Percentiles rank a stretch among this genome's conserved stretches.
These are phyloP conservation scores for Lepidium africanum DNA, from an alignment of 345 rosid genomes.

Conservation along the genomic window DNA sequence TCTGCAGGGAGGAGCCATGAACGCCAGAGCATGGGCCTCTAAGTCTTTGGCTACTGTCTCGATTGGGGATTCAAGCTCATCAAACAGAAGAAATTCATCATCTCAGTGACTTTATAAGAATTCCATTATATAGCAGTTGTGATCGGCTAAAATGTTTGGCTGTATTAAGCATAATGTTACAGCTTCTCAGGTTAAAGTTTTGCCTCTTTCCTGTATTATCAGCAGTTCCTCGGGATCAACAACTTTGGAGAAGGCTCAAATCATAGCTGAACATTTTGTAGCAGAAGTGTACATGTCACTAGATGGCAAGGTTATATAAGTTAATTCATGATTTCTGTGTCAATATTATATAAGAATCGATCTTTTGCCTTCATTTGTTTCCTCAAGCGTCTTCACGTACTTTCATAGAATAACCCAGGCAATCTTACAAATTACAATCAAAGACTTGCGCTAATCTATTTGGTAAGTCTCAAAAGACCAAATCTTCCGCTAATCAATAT, in stretches of 20 bases:
- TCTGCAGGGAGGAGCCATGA: slow-evolving; percentile 86
- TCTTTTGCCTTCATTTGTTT: background rate
- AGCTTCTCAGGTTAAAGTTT: slow-evolving; percentile 9
- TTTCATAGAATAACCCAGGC: background rate
- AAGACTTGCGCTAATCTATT: background rate
- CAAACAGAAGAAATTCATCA: slow-evolving; percentile 37
- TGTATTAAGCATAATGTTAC: background rate
- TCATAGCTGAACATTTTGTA: slow-evolving; percentile 17
- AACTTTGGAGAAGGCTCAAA: background rate
- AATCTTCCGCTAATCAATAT: slow-evolving; percentile 23
- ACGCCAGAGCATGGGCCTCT: slow-evolving; percentile 88
- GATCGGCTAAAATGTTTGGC: slow-evolving; percentile 12
- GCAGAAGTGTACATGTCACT: slow-evolving; percentile 13
- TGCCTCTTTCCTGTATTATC: slow-evolving; percentile 10
- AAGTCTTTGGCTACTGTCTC: slow-evolving; percentile 93
- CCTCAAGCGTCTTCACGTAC: background rate
- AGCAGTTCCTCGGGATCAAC: background rate
- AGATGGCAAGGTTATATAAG: slow-evolving; percentile 1
- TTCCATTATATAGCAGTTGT: background rate
- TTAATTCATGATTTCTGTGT: slow-evolving; percentile 10
- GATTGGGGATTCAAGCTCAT: slow-evolving; percentile 69
- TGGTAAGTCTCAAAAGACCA: background rate
- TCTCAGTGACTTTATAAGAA: slow-evolving; percentile 6
- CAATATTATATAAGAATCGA: background rate
- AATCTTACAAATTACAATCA: background rate